A percentile compares a stretch with the other conserved stretches of the same genome.
Conservation (phyloP, 176 grass and related monocot genomes). For the Panicum miliaceum region DNA sequence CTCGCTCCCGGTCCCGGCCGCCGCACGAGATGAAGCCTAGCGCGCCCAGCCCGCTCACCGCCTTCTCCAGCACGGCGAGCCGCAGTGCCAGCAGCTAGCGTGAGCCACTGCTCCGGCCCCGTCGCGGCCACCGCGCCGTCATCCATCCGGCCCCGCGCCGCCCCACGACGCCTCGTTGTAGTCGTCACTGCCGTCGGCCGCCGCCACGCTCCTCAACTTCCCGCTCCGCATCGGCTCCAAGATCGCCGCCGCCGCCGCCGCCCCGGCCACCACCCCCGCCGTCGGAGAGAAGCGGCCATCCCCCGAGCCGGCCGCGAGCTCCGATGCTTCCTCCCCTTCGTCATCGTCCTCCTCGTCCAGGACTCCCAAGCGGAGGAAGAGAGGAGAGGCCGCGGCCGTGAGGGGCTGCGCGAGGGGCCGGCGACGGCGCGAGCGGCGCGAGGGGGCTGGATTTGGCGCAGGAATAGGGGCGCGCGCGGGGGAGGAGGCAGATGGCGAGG, state of each 20-base stretch:
- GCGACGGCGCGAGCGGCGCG: no score
- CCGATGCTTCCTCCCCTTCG: conserved; percentile 43
- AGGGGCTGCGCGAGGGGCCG: no score
- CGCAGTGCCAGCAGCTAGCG: conserved; percentile 79
- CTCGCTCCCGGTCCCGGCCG: no score
- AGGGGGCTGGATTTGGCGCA: no score
- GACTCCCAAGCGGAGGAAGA: conserved; percentile 70
- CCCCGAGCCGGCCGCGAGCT: conserved; percentile 29
- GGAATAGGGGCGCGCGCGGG: no score
- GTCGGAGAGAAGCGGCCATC: conserved; percentile 42
- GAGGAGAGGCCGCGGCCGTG: conserved; percentile 54
- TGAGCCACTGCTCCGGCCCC: conserved; percentile 67
- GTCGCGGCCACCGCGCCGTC: neutral
- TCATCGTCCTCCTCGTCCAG: conserved; percentile 36
- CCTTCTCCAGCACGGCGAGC: conserved; percentile 80
- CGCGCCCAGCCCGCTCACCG: conserved; percentile 77
- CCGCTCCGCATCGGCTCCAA: conserved; percentile 73
- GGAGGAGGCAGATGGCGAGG: no score
- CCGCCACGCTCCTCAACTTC: conserved; percentile 92
- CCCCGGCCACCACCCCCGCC: neutral
- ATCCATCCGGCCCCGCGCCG: neutral
- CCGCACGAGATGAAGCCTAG: conserved; percentile 64
- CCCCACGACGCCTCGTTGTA: neutral
- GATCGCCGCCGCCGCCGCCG: conserved; percentile 5
- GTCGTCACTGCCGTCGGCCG: no score